Evolutionary conservation across 2,329 filamentous ascomycete genomes (phyloP), one percentile per base, ranked within the genome.

Genomic region (Laburnicola sp.): DNA sequence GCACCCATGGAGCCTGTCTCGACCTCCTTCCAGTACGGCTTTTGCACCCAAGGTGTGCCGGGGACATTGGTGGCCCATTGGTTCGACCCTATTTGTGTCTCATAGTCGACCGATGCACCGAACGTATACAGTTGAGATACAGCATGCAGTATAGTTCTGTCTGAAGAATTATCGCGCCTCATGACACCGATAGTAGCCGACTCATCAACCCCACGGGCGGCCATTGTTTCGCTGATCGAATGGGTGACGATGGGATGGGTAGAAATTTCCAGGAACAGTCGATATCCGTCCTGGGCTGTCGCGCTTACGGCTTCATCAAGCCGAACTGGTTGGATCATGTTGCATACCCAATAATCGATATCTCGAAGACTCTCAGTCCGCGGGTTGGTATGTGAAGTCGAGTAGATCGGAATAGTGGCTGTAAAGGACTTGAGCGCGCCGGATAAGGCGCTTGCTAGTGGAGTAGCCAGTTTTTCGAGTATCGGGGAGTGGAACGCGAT

Each of bases 401-500:
- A 75, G 54, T 75, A 75, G 6, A 76, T 60, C 3, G 63, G 58
- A n/a, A 68, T 53, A 4, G 36, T 34, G 2, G 70, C 51, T 21
- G 46, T 11, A 21, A 51, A 50, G 26, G 57, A 56, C 2, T 50
- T 49, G 11, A 65, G 49, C 11, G 49, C 50, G 7, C 46, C 43
- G 2, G 37, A 30, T 10, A 62, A 32, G 8, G 51, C 51, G 9
- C 65, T 40, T 3, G 45, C 28, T 6, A 78, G 56, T 6, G 71
- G 65, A 10, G 58, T 50, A 0, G 59, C 58, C 9, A 76, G 65
- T 16, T 48, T 48, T 9, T 65, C 50, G 6, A 77, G 63, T 53
- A 73, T 65, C 5, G 71, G 73, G 35, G 66, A 72, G 50, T 77
- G 75, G 47, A 78, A 78, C 2, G 73, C 68, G 35, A 78, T 66